Base-by-base conservation (phyloP, 345 rosid species). In the Pseudoturritis turrita region DNA sequence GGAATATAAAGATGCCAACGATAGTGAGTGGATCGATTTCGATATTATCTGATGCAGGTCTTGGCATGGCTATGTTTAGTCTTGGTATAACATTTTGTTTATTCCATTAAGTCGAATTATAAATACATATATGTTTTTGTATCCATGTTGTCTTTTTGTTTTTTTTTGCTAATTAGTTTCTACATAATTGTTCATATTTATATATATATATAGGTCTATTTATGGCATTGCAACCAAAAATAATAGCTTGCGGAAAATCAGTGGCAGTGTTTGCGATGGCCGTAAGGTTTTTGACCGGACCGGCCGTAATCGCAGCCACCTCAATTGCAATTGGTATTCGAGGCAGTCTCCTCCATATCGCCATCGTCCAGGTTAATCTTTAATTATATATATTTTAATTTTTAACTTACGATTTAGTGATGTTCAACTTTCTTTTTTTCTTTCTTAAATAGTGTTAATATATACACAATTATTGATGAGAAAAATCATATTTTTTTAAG, bases 61-160 rank as follows among this genome's bases (percentile, higher is more conserved):
- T 89, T 7, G 96, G 96, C 57, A 89, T 89, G 96, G 96, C 96
- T 40, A 87, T 89, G 92, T 89, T 89, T 78, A 89, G 92, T 80
- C 83, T 89, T 58, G 92, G 96, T 86, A 86, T n/a, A n/a, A n/a
- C n/a, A n/a, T n/a, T n/a, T n/a, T 29, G n/a, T n/a, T n/a, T n/a
- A n/a, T n/a, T n/a, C n/a, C n/a, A n/a, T n/a, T n/a, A n/a, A n/a
- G n/a, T n/a, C n/a, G n/a, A n/a, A n/a, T n/a, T n/a, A n/a, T n/a
- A n/a, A n/a, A n/a, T n/a, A n/a, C n/a, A n/a, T n/a, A n/a, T n/a
- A n/a, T n/a, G n/a, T n/a, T n/a, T n/a, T n/a, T n/a, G n/a, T n/a
- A n/a, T n/a, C n/a, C n/a, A n/a, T n/a, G n/a, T n/a, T n/a, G n/a
- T n/a, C n/a, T n/a, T n/a, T n/a, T n/a, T n/a, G n/a, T n/a, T n/a